Evolutionary conservation across 2,329 filamentous ascomycete species (phyloP), one percentile per base, ranked within the genome.

Genomic region (Hawksworthiomyces lignivorus): DNA sequence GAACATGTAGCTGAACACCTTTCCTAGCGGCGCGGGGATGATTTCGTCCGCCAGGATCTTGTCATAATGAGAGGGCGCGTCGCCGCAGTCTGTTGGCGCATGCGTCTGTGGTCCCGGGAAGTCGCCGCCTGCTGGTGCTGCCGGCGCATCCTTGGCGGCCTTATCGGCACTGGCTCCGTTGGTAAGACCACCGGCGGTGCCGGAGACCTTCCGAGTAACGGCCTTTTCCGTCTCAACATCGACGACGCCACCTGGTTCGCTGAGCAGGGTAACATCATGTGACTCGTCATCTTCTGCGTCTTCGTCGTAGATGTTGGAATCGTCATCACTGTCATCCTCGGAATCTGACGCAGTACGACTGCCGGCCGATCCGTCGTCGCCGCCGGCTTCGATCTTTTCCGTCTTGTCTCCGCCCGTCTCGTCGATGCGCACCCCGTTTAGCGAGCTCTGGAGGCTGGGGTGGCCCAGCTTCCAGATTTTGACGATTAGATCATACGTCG

Each of bases 381-480:
- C 82, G 45, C 65, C 69, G 20, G 64, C 61, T 29, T 84, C 82
- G 20, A 82, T 72, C 61, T 94, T 92, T 54, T 94, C 89, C 0
- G 87, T 95, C 65, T 92, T 94, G 61, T 96, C 89, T 18, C 87
- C 88, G 6, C 87, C 84, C 1, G 79, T 82, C 48, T 87, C 81
- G 49, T 89, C 85, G 4, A 96, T 71, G 11, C 79, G 76, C 10
- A 94, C 87, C 3, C 92, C 90, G 49, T 96, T 96, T 4, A 95
- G 69, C 4, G 87, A 94, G 58, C 88, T 95, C 60, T 87, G 87
- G 22, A 98, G 66, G 42, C 87, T 87, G 2, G 92, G 90, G 59
- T 98, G 92, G 14, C 87, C 92, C 22, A 96, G 83, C 61, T 95
- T 95, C 92, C 92, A 98, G 45, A 98, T 97, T 46, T 94, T 94